phyloP scores from a whole-genome alignment of 306 rosid genomes.

The Prunus mume region DNA sequence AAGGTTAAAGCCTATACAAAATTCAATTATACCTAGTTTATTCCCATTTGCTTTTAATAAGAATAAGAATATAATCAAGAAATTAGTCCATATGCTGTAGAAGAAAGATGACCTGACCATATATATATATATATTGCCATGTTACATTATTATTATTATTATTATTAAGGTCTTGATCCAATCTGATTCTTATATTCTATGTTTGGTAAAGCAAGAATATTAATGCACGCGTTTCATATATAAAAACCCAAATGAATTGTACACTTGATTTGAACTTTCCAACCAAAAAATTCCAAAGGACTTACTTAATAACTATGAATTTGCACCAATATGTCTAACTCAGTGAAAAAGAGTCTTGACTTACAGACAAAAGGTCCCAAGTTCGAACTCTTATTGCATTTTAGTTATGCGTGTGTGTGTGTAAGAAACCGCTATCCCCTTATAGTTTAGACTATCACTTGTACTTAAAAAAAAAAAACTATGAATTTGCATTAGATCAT shows the following conservation, averaged over 20 bases:
- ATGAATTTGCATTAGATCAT: neutral
- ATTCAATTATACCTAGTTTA: neutral
- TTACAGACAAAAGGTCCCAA: fast-evolving
- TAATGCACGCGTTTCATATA: neutral
- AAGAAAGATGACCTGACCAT: no score
- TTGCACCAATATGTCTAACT: fast-evolving
- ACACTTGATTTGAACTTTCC: neutral
- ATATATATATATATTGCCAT: no score
- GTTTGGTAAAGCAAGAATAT: neutral
- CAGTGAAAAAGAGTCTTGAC: fast-evolving
- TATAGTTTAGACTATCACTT: no score
- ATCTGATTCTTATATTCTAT: neutral
- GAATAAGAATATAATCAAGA: neutral
- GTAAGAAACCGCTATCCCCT: no score
- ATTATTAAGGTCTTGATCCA: neutral
- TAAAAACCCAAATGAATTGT: neutral
- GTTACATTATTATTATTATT: no score
- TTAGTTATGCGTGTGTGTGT: no score
- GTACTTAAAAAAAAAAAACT: no score
- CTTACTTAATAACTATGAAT: no score
- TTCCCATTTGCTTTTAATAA: neutral
- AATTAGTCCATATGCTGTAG: no score
- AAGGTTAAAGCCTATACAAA: neutral
- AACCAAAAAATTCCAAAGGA: no score
- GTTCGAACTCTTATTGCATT: fast-evolving